These are phyloP conservation scores for Penicillium sp. DNA, from an alignment of 2,329 filamentous ascomycete species.

Conservation along the genomic window DNA sequence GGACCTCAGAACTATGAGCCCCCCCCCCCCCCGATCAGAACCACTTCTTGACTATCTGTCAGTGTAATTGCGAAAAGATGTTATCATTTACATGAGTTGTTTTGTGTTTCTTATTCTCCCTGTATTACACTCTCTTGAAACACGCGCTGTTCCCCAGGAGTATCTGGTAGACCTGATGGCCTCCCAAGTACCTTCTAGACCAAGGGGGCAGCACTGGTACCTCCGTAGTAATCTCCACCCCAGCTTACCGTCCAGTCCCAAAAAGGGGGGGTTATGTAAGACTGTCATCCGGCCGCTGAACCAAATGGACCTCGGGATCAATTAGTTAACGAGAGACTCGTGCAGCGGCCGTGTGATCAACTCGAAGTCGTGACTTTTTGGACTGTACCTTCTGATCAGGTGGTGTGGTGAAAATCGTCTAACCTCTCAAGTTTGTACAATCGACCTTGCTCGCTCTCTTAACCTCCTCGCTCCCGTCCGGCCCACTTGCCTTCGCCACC, in stretches of 20 bases:
- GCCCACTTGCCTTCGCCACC: constrained; percentile 13
- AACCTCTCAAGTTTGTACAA: constrained; percentile 1
- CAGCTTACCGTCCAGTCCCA: not conserved
- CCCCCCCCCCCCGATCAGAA: too few species aligned
- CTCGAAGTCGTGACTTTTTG: not conserved
- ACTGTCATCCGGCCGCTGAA: constrained; percentile 9
- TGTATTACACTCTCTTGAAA: too few species aligned
- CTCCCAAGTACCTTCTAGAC: too few species aligned
- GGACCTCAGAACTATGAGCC: too few species aligned
- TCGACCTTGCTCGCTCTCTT: constrained; percentile 2
- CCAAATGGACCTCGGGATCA: constrained; percentile 14
- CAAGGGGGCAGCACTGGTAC: too few species aligned
- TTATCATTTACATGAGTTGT: too few species aligned
- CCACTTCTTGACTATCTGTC: too few species aligned
- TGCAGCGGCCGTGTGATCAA: constrained; percentile 16
- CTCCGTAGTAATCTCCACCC: not conserved
- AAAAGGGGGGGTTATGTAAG: constrained; percentile 17
- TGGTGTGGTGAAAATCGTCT: constrained; percentile 3
- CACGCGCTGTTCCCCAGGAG: too few species aligned
- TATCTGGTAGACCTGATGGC: too few species aligned
- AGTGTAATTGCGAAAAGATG: too few species aligned
- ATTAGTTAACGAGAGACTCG: constrained; percentile 9
- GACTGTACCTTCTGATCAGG: not conserved
- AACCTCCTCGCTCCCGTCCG: constrained; percentile 12
- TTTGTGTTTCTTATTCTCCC: too few species aligned